A percentile compares a stretch with the other conserved stretches of the same genome.
Evolutionary conservation across 768 basidiomycete species (phyloP).

Genomic region (Hericium erinaceus): DNA sequence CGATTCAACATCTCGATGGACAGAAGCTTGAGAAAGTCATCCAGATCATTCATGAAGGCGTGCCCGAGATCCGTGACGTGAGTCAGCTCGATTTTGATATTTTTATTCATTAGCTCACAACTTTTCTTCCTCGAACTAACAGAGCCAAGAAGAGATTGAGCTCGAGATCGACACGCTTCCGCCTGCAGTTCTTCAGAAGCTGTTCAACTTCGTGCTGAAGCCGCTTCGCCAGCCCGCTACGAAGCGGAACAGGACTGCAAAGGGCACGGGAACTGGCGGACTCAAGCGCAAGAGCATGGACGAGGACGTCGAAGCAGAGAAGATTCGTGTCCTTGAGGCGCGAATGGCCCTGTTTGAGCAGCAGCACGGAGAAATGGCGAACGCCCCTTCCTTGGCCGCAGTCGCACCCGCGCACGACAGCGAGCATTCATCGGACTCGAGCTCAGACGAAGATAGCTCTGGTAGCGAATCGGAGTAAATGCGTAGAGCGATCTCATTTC

Average conservation of each 20-base stretch:
- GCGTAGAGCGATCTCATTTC: not conserved
- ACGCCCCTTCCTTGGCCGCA: slow-evolving; percentile 25
- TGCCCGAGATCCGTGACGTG: slow-evolving; percentile 90
- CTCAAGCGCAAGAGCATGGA: slow-evolving; percentile 95
- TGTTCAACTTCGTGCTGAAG: slow-evolving; percentile 92
- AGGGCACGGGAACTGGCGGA: slow-evolving; percentile 83
- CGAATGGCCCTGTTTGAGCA: slow-evolving; percentile 79
- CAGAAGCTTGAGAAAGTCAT: slow-evolving; percentile 83
- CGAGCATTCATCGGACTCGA: slow-evolving; percentile 74
- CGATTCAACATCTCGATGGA: slow-evolving; percentile 80
- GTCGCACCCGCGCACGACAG: slow-evolving; percentile 44
- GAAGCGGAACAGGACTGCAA: slow-evolving; percentile 57
- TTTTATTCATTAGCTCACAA: slow-evolving; percentile 6
- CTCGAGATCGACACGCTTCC: slow-evolving; percentile 94
- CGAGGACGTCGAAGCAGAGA: slow-evolving; percentile 91
- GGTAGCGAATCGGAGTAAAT: slow-evolving; percentile 78
- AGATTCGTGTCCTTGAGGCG: slow-evolving; percentile 86
- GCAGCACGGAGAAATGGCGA: slow-evolving; percentile 26
- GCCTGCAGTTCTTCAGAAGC: slow-evolving; percentile 74
- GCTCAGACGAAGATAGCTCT: slow-evolving; percentile 71
- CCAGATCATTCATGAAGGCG: slow-evolving; percentile 88
- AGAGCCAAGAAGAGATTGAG: slow-evolving; percentile 98
- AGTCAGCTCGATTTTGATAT: slow-evolving; percentile 25
- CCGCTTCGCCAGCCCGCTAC: slow-evolving; percentile 51
- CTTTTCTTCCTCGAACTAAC: slow-evolving; percentile 15